Conservation (phyloP, 176 grass and related monocot genomes). For the Hordeum marinum region DNA sequence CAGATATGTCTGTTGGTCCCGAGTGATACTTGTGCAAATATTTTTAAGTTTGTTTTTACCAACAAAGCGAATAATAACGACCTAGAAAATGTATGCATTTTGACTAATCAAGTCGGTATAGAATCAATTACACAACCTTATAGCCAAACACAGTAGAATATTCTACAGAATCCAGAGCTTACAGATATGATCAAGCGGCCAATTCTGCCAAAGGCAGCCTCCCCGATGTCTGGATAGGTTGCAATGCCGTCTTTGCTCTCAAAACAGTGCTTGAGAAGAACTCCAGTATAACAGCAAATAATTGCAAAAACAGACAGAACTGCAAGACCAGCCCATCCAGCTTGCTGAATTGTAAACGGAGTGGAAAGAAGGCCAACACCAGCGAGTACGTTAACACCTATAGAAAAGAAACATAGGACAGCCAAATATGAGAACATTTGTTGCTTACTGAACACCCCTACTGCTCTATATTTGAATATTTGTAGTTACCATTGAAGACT, state of each 20-base stretch:
- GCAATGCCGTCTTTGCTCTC: conserved; percentile 88
- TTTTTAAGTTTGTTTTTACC: background rate
- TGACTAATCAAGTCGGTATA: background rate
- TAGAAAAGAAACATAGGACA: background rate
- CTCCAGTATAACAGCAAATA: conserved; percentile 78
- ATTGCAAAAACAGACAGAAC: conserved; percentile 57
- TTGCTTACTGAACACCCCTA: background rate
- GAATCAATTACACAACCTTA: background rate
- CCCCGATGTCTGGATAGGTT: conserved; percentile 92
- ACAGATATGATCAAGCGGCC: conserved; percentile 80
- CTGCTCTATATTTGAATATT: background rate
- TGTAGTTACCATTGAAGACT: conserved; percentile 84
- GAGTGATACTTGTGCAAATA: background rate
- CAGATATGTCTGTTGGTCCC: background rate
- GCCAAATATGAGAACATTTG: background rate
- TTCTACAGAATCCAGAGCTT: conserved; percentile 29
- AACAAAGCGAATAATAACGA: background rate
- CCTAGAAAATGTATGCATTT: background rate
- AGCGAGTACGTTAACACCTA: conserved; percentile 85
- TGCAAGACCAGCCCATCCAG: conserved; percentile 72
- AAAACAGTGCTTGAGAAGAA: conserved; percentile 80
- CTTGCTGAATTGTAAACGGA: conserved; percentile 75
- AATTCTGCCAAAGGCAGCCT: conserved; percentile 88
- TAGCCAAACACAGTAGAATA: background rate
- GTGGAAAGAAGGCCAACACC: conserved; percentile 92